Evolutionary conservation across 768 basidiomycete genomes (phyloP).

Genomic region (Boletus rubroflammeus): DNA sequence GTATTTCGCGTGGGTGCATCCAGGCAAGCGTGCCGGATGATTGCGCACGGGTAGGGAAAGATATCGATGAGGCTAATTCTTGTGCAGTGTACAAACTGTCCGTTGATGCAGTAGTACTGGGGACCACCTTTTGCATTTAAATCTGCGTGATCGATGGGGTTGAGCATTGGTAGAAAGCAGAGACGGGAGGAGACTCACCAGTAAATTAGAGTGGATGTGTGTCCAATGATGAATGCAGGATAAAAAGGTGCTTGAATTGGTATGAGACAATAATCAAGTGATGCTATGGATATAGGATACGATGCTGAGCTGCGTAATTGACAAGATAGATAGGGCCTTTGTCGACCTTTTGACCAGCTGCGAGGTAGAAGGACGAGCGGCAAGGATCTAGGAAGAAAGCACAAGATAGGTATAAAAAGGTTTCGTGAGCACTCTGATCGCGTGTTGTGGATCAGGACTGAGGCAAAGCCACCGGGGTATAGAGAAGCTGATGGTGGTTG

Average conservation of each 20-base stretch:
- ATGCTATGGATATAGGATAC: slow-evolving; percentile 40
- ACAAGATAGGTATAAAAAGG: slow-evolving; percentile 58
- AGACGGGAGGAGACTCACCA: slow-evolving; percentile 34
- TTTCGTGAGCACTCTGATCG: slow-evolving; percentile 52
- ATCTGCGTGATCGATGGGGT: slow-evolving; percentile 33
- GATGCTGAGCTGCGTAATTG: slow-evolving; percentile 38
- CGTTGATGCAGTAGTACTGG: slow-evolving; percentile 45
- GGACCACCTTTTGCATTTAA: slow-evolving; percentile 73
- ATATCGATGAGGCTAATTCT: slow-evolving; percentile 34
- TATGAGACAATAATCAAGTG: slow-evolving; percentile 49
- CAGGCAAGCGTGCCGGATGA: slow-evolving; percentile 41
- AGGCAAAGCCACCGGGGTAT: slow-evolving; percentile 26
- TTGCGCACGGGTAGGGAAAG: slow-evolving; percentile 29
- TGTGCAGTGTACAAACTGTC: slow-evolving; percentile 35
- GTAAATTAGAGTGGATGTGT: slow-evolving; percentile 44
- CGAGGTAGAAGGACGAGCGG: slow-evolving; percentile 34
- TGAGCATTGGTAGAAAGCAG: slow-evolving; percentile 14
- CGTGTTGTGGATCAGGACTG: slow-evolving; percentile 35
- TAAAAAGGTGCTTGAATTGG: slow-evolving; percentile 42
- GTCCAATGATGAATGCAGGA: slow-evolving; percentile 46
- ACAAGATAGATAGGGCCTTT: slow-evolving; percentile 36
- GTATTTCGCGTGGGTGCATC: slow-evolving; percentile 46
- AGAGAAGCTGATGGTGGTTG: slow-evolving; percentile 34
- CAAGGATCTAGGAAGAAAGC: slow-evolving; percentile 37
- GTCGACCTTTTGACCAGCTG: slow-evolving; percentile 38